Evolutionary conservation across 352 stramenopile genomes (phyloP), one percentile per base, ranked within the genome.

Genomic region (Pythium dissimile): DNA sequence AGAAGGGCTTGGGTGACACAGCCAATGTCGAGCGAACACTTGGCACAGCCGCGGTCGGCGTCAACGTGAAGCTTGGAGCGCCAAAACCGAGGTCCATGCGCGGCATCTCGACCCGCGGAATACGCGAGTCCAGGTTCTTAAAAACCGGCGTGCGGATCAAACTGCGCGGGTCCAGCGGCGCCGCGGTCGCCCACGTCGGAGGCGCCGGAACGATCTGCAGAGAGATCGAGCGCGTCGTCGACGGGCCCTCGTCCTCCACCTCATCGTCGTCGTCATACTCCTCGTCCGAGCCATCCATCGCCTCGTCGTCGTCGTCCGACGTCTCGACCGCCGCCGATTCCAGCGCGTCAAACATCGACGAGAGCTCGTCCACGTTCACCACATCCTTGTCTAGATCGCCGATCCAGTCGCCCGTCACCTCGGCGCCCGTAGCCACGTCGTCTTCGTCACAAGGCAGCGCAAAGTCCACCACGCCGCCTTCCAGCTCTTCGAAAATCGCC

Each of bases 111-210:
- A 89, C 68, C 43, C 71, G 68, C 46, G 81, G 81, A 38, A 93
- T 92, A 32, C 84, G 81, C 34, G 84, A 77, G 62, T 93, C 84
- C 34, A 92, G 20, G 56, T 88, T 80, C 73, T 84, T 77, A 41
- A 93, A 93, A 57, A 93, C 70, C 6, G 78, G 63, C 10, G 73
- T 89, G 48, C 80, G 78, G 54, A 93, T 93, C 63, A 74, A 81
- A 51, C 77, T 87, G 35, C 84, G 79, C 51, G 84, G 84, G 52
- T 93, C 84, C 49, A 93, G 59, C 20, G 84, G 80, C 15, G 74
- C 80, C 70, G 70, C 74, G 1, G 53, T 66, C 18, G 71, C 72
- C 72, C 75, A 88, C 23, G 78, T 64, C 15, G 77, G 79, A 15
- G 81, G 55, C 9, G 77, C 72, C 7, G 70, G 77, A 24, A 89